phyloP scores from a whole-genome alignment of 805 yeast species.

The Ogataea wickerhamii region DNA sequence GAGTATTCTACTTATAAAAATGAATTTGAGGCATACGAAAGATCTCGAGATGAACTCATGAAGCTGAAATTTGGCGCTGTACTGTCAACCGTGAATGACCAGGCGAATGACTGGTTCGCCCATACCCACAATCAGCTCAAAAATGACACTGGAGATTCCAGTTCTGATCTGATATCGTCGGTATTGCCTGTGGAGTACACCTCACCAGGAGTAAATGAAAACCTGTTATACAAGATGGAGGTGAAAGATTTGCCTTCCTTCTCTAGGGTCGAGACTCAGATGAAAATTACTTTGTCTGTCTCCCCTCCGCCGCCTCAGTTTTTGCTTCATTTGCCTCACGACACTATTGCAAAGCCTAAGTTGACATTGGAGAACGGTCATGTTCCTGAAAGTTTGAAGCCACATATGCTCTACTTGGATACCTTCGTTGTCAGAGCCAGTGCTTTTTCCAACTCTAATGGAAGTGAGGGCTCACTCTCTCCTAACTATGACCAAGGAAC shows the following conservation, averaged over 20 bases:
- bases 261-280: slow-evolving; percentile 95
- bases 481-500: slow-evolving; percentile 6
- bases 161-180: slow-evolving; percentile 25
- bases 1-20: slow-evolving; percentile 13
- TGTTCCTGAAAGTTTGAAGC: slow-evolving; percentile 45
- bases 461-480: slow-evolving; percentile 4
- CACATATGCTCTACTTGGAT: slow-evolving; percentile 64
- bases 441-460: slow-evolving; percentile 1
- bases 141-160: neutral
- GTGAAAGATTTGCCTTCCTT: slow-evolving; percentile 68
- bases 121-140: neutral
- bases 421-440: slow-evolving; percentile 59
- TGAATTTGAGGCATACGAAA: slow-evolving; percentile 36
- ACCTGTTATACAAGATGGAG: slow-evolving; percentile 42
- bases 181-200: slow-evolving; percentile 30
- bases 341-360: slow-evolving; percentile 83
- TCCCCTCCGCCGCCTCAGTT: slow-evolving; percentile 76
- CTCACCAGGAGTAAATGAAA: slow-evolving; percentile 16
- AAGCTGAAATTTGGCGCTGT: slow-evolving; percentile 50
- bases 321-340: slow-evolving; percentile 77
- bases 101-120: slow-evolving; percentile 8
- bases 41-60: slow-evolving; percentile 46
- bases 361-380: slow-evolving; percentile 56
- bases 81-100: slow-evolving; percentile 3
- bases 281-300: slow-evolving; percentile 65